Evolutionary conservation across 2,329 filamentous ascomycete species (phyloP), one percentile per base, ranked within the genome.

Genomic region (Podosphaera xanthii): DNA sequence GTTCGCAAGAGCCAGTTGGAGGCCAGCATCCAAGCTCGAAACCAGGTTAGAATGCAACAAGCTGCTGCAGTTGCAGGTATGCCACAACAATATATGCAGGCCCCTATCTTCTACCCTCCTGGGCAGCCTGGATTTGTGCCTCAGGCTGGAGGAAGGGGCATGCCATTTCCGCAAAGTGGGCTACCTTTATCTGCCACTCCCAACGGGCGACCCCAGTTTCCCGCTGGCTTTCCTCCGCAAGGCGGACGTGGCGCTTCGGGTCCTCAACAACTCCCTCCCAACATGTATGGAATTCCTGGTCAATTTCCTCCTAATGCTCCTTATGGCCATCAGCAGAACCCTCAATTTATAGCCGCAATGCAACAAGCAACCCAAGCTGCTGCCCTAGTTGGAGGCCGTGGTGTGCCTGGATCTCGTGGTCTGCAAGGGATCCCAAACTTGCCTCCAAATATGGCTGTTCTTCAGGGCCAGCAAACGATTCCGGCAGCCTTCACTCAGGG

Each of bases 1-100:
- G 91, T 98, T 69, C 90, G 92, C 75, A 95, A 96, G 82, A 95
- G 83, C 77, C 92, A 97, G 79, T 87, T 98, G 67, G 92, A 98
- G 79, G 91, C 91, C 69, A 96, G 88, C 75, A 98, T 98, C 73
- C 92, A 97, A 77, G 91, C 92, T 73, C 89, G 92, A 74, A 97
- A 97, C 79, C 91, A 95, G 74, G 83, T 96, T 71, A 86, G 92
- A 70, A 92, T 97, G 83, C 92, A 97, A 78, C 92, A 98, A 75
- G 88, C 89, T 66, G 89, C 90, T 65, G 88, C 90, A 65, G 86
- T 86, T 65, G 88, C 86, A 59, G 89, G 87, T 68, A 88, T 95
- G 80, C 85, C 87, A 66, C 86, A 84, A 74, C 84, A 86, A 71
- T 88, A 79, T 78, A 91, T 94, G 79, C 87, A 87, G 71, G 83